phyloP scores from a whole-genome alignment of 2,329 filamentous ascomycete genomes.

The Xylariaceae sp. region DNA sequence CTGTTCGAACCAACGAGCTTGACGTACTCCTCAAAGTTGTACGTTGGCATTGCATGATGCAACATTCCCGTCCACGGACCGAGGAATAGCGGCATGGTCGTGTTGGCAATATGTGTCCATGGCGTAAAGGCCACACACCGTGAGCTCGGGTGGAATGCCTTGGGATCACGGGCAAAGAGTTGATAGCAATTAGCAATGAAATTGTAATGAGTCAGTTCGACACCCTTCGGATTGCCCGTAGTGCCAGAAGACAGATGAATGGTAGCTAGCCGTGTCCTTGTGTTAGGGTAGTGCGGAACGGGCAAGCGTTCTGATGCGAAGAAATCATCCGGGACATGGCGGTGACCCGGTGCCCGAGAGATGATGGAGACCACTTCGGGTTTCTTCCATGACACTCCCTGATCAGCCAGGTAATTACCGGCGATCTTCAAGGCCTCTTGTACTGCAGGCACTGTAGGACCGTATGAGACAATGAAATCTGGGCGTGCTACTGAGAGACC shows the following conservation, averaged over 20 bases:
- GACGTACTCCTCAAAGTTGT: conserved; percentile 44
- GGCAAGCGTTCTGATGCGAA: conserved; percentile 38
- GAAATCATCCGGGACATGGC: conserved; percentile 45
- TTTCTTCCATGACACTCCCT: conserved; percentile 41
- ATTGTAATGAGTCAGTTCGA: conserved; percentile 38
- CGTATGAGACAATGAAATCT: conserved; percentile 49
- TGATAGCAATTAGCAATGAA: conserved; percentile 41
- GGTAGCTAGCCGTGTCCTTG: conserved; percentile 43
- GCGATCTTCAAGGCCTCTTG: conserved; percentile 44
- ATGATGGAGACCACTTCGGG: conserved; percentile 47
- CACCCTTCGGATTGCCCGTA: conserved; percentile 37
- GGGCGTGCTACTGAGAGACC: conserved; percentile 50
- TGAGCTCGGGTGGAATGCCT: conserved; percentile 43
- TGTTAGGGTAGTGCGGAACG: conserved; percentile 46
- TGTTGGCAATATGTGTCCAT: conserved; percentile 52
- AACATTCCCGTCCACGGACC: conserved; percentile 51
- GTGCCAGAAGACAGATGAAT: conserved; percentile 45
- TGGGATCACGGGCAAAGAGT: conserved; percentile 45
- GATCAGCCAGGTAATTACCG: conserved; percentile 29
- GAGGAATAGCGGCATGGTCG: conserved; percentile 51
- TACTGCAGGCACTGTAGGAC: conserved; percentile 39
- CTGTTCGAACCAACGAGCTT: conserved; percentile 43
- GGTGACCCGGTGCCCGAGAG: conserved; percentile 26
- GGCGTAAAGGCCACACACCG: conserved; percentile 50
- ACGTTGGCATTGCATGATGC: conserved; percentile 51